Evolutionary conservation across 192 early-diverging fungal species (phyloP), one percentile per base, ranked within the genome.

Genomic region (Cladochytrium replicatum): DNA sequence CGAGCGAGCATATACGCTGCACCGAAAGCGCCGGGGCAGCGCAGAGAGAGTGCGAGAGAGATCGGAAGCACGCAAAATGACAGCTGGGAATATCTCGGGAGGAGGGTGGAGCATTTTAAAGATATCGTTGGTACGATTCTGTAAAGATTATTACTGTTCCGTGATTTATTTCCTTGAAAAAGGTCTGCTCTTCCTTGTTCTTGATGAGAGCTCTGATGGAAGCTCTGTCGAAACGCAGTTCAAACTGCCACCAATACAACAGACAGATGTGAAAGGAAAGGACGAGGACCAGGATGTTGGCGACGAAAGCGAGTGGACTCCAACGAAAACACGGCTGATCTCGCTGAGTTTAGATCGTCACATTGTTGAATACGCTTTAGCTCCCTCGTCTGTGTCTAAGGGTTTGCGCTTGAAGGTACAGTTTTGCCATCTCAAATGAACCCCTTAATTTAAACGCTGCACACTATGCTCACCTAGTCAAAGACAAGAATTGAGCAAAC

Each of bases 11-110:
- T 52, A 21, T n/a, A n/a, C n/a, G n/a, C n/a, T n/a, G n/a, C n/a
- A n/a, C n/a, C n/a, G n/a, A n/a, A n/a, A n/a, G n/a, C n/a, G n/a
- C n/a, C n/a, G n/a, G n/a, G 22, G 32, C n/a, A 52, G 49, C 0
- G 55, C 57, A 7, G 61, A 63, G 43, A 21, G 25, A 19, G n/a
- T 15, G 29, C 43, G 34, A 4, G 48, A 55, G 51, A 6, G 9
- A n/a, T 32, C 42, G 4, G 15, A 28, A 44, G 32, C 32, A n/a
- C 11, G 29, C 32, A n/a, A 41, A 48, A n/a, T 27, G 11, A 37
- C 57, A 69, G 27, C n/a, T 77, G 74, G 74, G 59, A 32, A 0
- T 65, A 68, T 43, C 49, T 73, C 27, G 74, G 70, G 7, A 37
- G 68, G 21, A 57, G 60, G 30, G 45, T 61, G 31, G 47, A 64